Percentiles rank a stretch among this genome's conserved stretches.
These are phyloP conservation scores for Cynara cardunculus DNA, from an alignment of 129 eudicot species.

Conservation along the genomic window DNA sequence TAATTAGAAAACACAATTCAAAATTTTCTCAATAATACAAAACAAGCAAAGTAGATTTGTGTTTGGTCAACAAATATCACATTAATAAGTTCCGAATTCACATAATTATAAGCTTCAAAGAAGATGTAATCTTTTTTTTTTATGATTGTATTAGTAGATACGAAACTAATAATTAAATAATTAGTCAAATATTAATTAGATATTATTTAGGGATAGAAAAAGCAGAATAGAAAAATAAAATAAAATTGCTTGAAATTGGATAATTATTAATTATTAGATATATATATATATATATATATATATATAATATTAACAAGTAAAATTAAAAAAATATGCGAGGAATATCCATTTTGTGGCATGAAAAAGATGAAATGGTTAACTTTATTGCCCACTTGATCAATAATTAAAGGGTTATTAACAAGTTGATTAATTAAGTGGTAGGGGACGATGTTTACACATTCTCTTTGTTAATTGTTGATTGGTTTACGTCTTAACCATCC, in stretches of 20 bases:
- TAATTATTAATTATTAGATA: too few relatives aligned
- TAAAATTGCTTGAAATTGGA: background rate
- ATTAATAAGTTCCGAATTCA: background rate
- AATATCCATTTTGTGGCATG: constrained; percentile 35
- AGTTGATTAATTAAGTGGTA: constrained; percentile 22
- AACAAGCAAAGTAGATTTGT: background rate
- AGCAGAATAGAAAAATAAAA: background rate
- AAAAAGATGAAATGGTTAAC: background rate
- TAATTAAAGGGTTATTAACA: constrained; percentile 12
- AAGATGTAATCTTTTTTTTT: background rate
- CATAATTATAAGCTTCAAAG: background rate
- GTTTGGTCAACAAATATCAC: background rate
- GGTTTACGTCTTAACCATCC: constrained; percentile 22
- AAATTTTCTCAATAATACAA: background rate
- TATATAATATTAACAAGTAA: too few relatives aligned
- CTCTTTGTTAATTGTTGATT: constrained; percentile 24
- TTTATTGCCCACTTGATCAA: constrained; percentile 29
- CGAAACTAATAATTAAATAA: too few relatives aligned
- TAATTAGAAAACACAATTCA: background rate
- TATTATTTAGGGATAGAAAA: background rate
- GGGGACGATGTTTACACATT: constrained; percentile 26
- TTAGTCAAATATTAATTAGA: too few relatives aligned
- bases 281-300: too few relatives aligned
- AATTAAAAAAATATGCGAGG: constrained; percentile 25
- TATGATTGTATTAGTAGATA: background rate